Evolutionary conservation across 1,284 basidiomycete genomes (phyloP).

Genomic region (Apiotrichum veenhuisii): DNA sequence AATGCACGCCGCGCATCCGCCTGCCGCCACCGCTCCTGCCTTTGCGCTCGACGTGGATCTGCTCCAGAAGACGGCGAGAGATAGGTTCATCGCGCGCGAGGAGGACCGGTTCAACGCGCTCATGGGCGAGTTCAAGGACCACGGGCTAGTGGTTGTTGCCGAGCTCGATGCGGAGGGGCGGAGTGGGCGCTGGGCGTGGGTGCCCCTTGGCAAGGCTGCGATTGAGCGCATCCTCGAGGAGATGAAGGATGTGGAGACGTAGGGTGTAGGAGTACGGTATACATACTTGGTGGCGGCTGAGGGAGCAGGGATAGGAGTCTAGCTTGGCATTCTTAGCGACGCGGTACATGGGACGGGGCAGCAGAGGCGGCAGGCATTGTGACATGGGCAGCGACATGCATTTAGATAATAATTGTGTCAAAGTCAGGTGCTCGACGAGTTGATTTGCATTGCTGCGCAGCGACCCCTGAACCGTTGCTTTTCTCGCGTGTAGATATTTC

Average conservation of each 20-base stretch:
- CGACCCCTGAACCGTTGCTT: no score
- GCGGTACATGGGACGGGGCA: no score
- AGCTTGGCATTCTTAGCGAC: no score
- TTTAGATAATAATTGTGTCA: no score
- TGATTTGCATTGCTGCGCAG: no score
- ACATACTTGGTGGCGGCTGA: no score
- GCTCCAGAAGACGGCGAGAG: slow-evolving; percentile 47
- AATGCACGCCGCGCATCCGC: slow-evolving; percentile 21
- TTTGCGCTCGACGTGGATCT: slow-evolving; percentile 47
- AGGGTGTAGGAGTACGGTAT: no score
- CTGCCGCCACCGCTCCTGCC: slow-evolving; percentile 28
- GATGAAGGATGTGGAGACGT: slow-evolving; percentile 32
- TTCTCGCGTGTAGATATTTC: no score
- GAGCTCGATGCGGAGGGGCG: slow-evolving; percentile 42
- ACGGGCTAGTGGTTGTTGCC: slow-evolving; percentile 66
- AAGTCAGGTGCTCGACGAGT: no score
- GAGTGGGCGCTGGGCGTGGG: slow-evolving; percentile 62
- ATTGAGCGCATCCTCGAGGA: slow-evolving; percentile 45
- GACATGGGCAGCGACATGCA: no score
- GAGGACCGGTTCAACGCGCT: slow-evolving; percentile 76
- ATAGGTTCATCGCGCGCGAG: slow-evolving; percentile 79
- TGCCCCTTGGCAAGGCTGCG: slow-evolving; percentile 68
- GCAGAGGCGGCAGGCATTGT: no score
- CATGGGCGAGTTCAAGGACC: slow-evolving; percentile 83
- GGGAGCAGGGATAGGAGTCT: no score